Evolutionary conservation across 2,329 filamentous ascomycete species (phyloP).

Genomic region (Akanthomyces muscarius): DNA sequence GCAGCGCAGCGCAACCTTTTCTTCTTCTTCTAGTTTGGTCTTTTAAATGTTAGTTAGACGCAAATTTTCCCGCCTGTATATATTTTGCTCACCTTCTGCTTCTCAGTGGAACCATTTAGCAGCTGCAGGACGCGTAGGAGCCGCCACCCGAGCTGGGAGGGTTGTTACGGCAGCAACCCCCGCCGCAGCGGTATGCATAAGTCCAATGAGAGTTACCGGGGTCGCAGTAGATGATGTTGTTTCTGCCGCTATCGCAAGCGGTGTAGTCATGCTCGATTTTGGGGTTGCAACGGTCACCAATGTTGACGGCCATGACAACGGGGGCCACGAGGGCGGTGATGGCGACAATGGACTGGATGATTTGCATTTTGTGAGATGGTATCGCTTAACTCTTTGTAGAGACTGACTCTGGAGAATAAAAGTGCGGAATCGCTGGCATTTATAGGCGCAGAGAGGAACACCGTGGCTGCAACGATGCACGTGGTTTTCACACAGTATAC

Average conservation of each 20-base stretch:
- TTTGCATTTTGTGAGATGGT: neutral
- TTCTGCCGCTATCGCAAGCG: neutral
- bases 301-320: neutral
- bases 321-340: neutral
- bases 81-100: neutral
- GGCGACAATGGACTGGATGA: neutral
- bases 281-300: neutral
- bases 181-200: neutral
- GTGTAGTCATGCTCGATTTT: neutral
- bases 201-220: neutral
- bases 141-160: neutral
- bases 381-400: neutral
- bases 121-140: neutral
- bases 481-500: neutral
- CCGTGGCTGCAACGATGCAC: too few species aligned
- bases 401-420: too few species aligned
- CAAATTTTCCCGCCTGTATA: neutral
- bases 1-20: too few species aligned
- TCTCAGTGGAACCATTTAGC: neutral
- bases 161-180: neutral
- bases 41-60: too few species aligned
- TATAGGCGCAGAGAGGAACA: neutral
- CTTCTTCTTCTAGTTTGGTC: too few species aligned
- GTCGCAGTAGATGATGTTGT: constrained; percentile 1
- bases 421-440: neutral